These are phyloP conservation scores for Puccinia polysora DNA, from an alignment of 1,284 basidiomycete species.

Conservation along the genomic window DNA sequence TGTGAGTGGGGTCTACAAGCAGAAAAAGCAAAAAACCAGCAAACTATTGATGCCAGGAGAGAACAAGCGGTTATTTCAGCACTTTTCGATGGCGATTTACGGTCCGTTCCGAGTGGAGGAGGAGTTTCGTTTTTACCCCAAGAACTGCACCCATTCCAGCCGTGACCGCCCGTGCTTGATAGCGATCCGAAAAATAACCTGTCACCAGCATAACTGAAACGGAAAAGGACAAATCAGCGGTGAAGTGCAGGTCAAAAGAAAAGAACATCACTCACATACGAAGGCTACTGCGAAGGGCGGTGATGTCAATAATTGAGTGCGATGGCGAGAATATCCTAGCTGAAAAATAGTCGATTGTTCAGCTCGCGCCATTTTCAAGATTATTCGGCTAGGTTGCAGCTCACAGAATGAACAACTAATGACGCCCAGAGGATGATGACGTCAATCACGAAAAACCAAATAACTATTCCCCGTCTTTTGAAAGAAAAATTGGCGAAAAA, in stretches of 20 bases:
- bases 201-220: slow-evolving; percentile 26
- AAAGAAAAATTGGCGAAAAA: background rate
- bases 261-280: background rate
- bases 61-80: background rate
- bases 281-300: slow-evolving; percentile 23
- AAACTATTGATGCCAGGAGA: background rate
- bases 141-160: slow-evolving; percentile 11
- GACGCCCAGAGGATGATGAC: background rate
- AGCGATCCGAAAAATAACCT: slow-evolving; percentile 32
- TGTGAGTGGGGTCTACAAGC: background rate
- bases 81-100: background rate
- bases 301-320: slow-evolving; percentile 5
- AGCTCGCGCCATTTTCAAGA: background rate
- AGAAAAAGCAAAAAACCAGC: slow-evolving; percentile 22
- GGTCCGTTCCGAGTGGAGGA: background rate
- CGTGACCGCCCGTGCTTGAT: slow-evolving; percentile 14
- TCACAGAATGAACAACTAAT: slow-evolving; percentile 1
- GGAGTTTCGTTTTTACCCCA: background rate
- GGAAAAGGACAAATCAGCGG: background rate
- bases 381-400: background rate
- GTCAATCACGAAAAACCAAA: background rate
- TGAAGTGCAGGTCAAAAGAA: background rate
- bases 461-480: background rate
- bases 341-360: background rate
- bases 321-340: slow-evolving; percentile 6